A percentile compares a stretch with the other conserved stretches of the same genome.
phyloP scores from a whole-genome alignment of 768 basidiomycete genomes.

The Boletus vermiculosoides region DNA sequence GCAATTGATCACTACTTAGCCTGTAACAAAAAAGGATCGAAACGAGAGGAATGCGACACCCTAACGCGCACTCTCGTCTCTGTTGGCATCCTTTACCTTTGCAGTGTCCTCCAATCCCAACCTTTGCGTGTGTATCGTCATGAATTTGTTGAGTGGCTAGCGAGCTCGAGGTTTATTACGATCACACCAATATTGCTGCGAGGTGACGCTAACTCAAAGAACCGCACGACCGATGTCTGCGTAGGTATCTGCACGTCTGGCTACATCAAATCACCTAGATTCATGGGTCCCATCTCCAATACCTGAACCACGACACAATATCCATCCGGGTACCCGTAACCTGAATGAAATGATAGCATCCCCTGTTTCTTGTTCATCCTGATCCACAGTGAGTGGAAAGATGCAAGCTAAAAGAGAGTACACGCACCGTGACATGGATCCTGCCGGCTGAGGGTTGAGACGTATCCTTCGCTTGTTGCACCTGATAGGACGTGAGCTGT shows the following conservation, averaged over 20 bases:
- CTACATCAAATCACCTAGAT: neutral
- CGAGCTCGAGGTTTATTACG: too few relatives aligned
- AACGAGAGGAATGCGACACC: neutral
- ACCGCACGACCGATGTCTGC: neutral
- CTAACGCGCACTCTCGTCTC: neutral
- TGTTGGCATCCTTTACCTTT: neutral
- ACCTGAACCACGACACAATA: neutral
- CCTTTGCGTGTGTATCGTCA: neutral
- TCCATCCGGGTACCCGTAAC: neutral
- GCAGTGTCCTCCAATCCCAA: neutral
- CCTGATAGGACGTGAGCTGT: too few relatives aligned
- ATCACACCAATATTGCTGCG: neutral
- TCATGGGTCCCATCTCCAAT: neutral
- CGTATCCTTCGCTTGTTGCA: too few relatives aligned
- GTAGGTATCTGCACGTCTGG: neutral
- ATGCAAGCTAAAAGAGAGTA: too few relatives aligned
- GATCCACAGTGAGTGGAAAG: too few relatives aligned
- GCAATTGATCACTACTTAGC: too few relatives aligned
- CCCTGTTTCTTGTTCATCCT: too few relatives aligned
- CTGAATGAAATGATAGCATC: neutral
- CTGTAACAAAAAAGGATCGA: neutral
- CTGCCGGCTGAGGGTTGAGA: too few relatives aligned
- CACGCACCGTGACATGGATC: too few relatives aligned
- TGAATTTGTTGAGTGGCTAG: too few relatives aligned
- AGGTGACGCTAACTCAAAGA: neutral